These are phyloP conservation scores for Pascua sp. DNA, from an alignment of 1,284 basidiomycete species.

Conservation along the genomic window DNA sequence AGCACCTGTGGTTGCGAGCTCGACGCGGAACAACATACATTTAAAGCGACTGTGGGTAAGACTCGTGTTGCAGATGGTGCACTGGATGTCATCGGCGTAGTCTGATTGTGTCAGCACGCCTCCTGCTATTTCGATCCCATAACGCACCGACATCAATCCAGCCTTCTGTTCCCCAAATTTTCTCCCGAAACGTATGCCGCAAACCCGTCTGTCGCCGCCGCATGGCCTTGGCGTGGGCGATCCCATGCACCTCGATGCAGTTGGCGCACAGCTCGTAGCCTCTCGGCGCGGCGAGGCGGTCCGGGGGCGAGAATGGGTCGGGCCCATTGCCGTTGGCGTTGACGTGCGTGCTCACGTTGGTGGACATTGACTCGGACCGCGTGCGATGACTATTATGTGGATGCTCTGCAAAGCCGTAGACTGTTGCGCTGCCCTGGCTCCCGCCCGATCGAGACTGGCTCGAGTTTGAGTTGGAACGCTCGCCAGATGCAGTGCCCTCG, in stretches of 20 bases:
- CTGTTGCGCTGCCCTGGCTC: too few species aligned
- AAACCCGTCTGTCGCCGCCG: slow-evolving; percentile 54
- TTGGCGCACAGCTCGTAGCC: slow-evolving; percentile 79
- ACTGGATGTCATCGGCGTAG: slow-evolving; percentile 62
- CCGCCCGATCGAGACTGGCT: neutral
- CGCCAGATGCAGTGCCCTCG: slow-evolving; percentile 24
- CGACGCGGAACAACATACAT: slow-evolving; percentile 51
- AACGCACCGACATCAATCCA: slow-evolving; percentile 81
- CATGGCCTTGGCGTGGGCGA: slow-evolving; percentile 60
- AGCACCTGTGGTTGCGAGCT: neutral
- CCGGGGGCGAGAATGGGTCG: slow-evolving; percentile 10
- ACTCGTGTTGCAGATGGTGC: slow-evolving; percentile 69
- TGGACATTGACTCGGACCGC: slow-evolving; percentile 21
- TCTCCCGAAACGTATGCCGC: slow-evolving; percentile 78
- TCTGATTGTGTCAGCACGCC: slow-evolving; percentile 25
- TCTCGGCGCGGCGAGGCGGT: slow-evolving; percentile 30
- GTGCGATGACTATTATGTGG: neutral
- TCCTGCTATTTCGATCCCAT: neutral
- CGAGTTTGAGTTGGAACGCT: slow-evolving; percentile 1
- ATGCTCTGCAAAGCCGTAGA: too few species aligned
- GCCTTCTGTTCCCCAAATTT: slow-evolving; percentile 70
- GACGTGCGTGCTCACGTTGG: neutral
- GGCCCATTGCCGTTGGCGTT: slow-evolving; percentile 20
- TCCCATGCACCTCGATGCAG: slow-evolving; percentile 72
- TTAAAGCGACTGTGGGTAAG: slow-evolving; percentile 69